Evolutionary conservation across 768 basidiomycete genomes (phyloP).

Genomic region (Lactarius evosmus): DNA sequence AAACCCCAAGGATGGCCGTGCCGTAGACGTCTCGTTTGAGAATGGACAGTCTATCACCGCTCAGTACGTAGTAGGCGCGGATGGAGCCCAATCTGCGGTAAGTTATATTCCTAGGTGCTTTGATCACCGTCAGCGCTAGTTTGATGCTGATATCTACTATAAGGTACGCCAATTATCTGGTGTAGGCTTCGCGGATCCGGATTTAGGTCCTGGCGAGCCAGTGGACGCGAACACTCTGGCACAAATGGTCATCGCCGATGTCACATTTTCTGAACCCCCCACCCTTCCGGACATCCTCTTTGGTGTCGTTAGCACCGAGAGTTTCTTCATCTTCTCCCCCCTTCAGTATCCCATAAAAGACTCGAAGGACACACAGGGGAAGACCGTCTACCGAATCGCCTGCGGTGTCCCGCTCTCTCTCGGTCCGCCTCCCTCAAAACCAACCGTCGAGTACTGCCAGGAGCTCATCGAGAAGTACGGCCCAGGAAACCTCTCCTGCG

Average conservation of each 20-base stretch:
- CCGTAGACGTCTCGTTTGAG: conserved; percentile 46
- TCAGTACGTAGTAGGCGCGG: conserved; percentile 50
- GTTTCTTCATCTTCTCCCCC: conserved; percentile 38
- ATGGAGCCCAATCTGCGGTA: conserved; percentile 48
- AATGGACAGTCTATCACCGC: conserved; percentile 43
- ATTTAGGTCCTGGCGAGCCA: conserved; percentile 29
- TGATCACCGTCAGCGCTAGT: background rate
- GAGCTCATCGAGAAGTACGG: conserved; percentile 42
- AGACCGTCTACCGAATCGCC: conserved; percentile 40
- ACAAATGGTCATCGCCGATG: conserved; percentile 48
- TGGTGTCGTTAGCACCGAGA: conserved; percentile 34
- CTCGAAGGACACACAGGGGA: conserved; percentile 22
- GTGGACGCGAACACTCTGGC: conserved; percentile 34
- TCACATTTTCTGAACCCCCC: conserved; percentile 37
- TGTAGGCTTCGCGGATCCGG: conserved; percentile 46
- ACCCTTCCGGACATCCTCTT: conserved; percentile 30
- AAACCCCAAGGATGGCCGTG: conserved; percentile 31
- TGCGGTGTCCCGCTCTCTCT: conserved; percentile 38
- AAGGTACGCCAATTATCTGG: conserved; percentile 44
- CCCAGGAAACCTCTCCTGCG: conserved; percentile 36
- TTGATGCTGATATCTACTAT: conserved; percentile 13
- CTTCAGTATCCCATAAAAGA: conserved; percentile 36
- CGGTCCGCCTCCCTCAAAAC: conserved; percentile 39
- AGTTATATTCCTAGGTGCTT: too few species aligned
- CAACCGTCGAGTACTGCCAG: conserved; percentile 44